Evolutionary conservation across 805 yeast genomes (phyloP).

Genomic region (Hanseniaspora pseudoguilliermondii): DNA sequence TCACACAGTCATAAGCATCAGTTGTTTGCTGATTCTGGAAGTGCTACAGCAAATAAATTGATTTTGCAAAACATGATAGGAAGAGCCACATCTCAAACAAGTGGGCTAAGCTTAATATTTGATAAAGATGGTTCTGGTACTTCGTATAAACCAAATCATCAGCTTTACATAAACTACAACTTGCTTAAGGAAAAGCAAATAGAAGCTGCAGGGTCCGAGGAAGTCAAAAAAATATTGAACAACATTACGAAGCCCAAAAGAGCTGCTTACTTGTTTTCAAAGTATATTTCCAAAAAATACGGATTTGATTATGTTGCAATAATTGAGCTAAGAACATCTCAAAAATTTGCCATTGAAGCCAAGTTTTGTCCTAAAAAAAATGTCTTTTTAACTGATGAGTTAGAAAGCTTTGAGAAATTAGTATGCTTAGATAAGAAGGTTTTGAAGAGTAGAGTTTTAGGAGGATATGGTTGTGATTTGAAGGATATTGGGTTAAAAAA

Average conservation of each 20-base stretch:
- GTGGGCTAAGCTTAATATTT: slow-evolving; percentile 32
- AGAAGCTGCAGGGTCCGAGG: slow-evolving; percentile 22
- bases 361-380: slow-evolving; percentile 36
- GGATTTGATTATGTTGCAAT: slow-evolving; percentile 36
- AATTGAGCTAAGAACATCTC: slow-evolving; percentile 40
- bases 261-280: slow-evolving; percentile 34
- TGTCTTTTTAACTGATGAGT: slow-evolving; percentile 35
- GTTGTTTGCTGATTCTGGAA: slow-evolving; percentile 4
- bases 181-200: slow-evolving; percentile 18
- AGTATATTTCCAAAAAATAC: slow-evolving; percentile 27
- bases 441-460: slow-evolving; percentile 35
- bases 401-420: slow-evolving; percentile 30
- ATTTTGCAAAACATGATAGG: slow-evolving; percentile 33
- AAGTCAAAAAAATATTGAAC: slow-evolving; percentile 29
- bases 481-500: neutral
- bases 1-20: slow-evolving; percentile 12
- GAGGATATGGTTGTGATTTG: slow-evolving; percentile 27
- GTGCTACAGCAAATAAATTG: slow-evolving; percentile 20
- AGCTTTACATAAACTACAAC: slow-evolving; percentile 32
- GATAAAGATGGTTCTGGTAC: slow-evolving; percentile 56
- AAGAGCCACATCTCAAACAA: slow-evolving; percentile 41
- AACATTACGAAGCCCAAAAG: slow-evolving; percentile 31
- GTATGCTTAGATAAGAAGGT: slow-evolving; percentile 30
- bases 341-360: slow-evolving; percentile 31
- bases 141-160: slow-evolving; percentile 41